Conservation (phyloP, 192 early-diverging fungal genomes). For the Diversispora epigaea region DNA sequence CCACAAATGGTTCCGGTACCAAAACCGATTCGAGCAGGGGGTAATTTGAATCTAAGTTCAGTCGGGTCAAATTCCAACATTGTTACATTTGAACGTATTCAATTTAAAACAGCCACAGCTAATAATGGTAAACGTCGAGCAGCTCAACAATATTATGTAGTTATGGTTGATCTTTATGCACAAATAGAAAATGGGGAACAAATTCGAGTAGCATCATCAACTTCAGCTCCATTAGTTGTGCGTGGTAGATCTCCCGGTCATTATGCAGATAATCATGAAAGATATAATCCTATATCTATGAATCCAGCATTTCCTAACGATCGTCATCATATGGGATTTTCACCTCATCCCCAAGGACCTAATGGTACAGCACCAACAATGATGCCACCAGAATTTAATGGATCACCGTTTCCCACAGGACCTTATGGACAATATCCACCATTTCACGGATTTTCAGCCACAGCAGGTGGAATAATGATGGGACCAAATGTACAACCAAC, state of each 20-base stretch:
- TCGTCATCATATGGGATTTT: constrained; percentile 17
- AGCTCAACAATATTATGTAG: constrained; percentile 91
- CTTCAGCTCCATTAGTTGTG: constrained; percentile 85
- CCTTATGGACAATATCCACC: constrained; percentile 27
- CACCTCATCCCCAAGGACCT: constrained; percentile 4
- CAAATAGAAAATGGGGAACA: constrained; percentile 61
- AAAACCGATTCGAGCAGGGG: constrained; percentile 57
- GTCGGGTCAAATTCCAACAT: constrained; percentile 45
- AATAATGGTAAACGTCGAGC: constrained; percentile 92
- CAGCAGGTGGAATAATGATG: neutral
- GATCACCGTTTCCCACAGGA: constrained; percentile 15
- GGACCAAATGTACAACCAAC: constrained; percentile 2
- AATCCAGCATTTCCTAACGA: constrained; percentile 28
- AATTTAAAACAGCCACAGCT: constrained; percentile 95
- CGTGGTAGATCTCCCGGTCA: constrained; percentile 94
- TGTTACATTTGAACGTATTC: constrained; percentile 87
- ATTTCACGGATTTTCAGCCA: neutral
- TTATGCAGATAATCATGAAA: constrained; percentile 69
- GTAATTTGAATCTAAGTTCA: constrained; percentile 49
- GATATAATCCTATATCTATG: constrained; percentile 35
- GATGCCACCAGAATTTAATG: constrained; percentile 28
- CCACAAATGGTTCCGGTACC: constrained; percentile 72
- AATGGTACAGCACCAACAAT: constrained; percentile 16
- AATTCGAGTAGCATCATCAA: constrained; percentile 60
- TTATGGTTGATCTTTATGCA: constrained; percentile 78